Conservation (phyloP, 2,329 filamentous ascomycete species). For the Harringtonia aguacate region DNA sequence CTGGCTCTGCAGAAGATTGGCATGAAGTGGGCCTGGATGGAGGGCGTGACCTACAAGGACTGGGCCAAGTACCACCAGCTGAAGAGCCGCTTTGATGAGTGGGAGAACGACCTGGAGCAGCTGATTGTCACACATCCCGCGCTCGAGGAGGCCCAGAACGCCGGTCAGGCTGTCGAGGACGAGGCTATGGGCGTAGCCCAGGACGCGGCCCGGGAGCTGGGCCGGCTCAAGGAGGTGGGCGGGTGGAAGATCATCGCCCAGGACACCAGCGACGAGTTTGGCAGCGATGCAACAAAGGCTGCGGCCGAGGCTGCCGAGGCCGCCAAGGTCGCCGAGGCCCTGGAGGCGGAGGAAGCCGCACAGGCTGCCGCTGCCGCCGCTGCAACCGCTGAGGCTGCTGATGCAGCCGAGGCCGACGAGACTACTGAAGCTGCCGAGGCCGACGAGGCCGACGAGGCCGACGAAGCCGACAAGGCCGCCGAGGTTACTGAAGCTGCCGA, state of each 20-base stretch:
- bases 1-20: constrained; percentile 84
- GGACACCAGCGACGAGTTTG: constrained; percentile 72
- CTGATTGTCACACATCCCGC: constrained; percentile 65
- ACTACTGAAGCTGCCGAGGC: constrained; percentile 1
- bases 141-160: constrained; percentile 56
- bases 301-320: constrained; percentile 40
- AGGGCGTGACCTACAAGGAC: constrained; percentile 91
- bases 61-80: constrained; percentile 92
- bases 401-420: not conserved
- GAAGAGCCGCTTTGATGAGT: constrained; percentile 71
- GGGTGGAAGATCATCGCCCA: constrained; percentile 69
- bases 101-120: constrained; percentile 71
- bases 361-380: constrained; percentile 11
- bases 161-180: constrained; percentile 50
- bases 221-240: constrained; percentile 70
- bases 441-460: not conserved
- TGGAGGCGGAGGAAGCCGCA: constrained; percentile 19
- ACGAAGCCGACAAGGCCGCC: too few species aligned
- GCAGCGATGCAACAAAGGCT: constrained; percentile 51
- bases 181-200: constrained; percentile 73
- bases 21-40: constrained; percentile 92
- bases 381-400: constrained; percentile 11
- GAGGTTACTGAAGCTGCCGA: too few species aligned
- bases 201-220: constrained; percentile 67
- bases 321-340: constrained; percentile 12